Conservation (phyloP, 257 asterid genomes). For the Lantana camara region DNA sequence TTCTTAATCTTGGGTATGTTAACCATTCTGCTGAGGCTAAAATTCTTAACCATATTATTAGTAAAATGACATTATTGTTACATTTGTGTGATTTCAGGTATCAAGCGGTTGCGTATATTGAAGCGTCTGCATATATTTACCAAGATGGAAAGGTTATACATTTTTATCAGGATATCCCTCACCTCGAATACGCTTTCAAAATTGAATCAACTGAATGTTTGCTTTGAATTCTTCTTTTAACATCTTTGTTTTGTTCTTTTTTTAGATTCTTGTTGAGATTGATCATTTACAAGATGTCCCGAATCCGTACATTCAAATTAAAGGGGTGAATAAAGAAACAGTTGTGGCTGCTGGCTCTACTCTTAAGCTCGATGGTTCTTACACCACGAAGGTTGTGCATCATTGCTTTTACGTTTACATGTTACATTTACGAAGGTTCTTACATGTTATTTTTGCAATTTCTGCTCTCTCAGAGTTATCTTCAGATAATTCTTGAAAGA, state of each 20-base stretch:
- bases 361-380: constrained; percentile 85
- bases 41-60: too few species aligned
- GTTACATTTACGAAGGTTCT: too few species aligned
- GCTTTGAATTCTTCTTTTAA: neutral
- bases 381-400: constrained; percentile 84
- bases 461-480: constrained; percentile 75
- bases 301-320: constrained; percentile 87
- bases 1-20: constrained; percentile 96
- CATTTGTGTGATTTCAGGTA: constrained; percentile 60
- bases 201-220: neutral
- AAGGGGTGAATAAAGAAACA: constrained; percentile 83
- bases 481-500: constrained; percentile 76
- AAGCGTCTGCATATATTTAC: constrained; percentile 94
- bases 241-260: neutral
- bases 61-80: constrained; percentile 8
- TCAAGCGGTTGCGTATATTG: constrained; percentile 93
- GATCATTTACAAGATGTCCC: constrained; percentile 95
- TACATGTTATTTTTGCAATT: constrained; percentile 18
- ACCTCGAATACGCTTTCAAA: neutral
- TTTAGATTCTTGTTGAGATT: constrained; percentile 90
- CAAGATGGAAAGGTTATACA: constrained; percentile 94
- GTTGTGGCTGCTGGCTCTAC: constrained; percentile 87
- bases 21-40: too few species aligned
- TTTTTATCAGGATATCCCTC: constrained; percentile 18
- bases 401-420: constrained; percentile 17